Percentiles rank a stretch among this genome's conserved stretches.
Evolutionary conservation across 1,284 basidiomycete species (phyloP).

Genomic region (Pseudozyma sp.): DNA sequence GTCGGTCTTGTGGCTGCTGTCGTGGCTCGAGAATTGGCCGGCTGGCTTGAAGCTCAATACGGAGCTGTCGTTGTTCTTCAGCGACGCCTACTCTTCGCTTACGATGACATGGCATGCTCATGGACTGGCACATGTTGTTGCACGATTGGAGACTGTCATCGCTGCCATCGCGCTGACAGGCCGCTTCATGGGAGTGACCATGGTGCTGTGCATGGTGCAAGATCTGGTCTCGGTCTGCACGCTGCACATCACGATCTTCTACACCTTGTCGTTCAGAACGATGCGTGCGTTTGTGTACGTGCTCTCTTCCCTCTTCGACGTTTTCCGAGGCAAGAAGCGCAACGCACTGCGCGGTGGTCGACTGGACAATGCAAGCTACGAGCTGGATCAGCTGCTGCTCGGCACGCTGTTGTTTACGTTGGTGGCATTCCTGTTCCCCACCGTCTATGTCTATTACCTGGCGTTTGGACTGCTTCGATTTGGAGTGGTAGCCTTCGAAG

Average conservation of each 20-base stretch:
- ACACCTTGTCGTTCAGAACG: constrained; percentile 76
- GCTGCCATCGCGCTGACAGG: constrained; percentile 74
- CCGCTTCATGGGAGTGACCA: constrained; percentile 76
- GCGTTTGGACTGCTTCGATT: constrained; percentile 80
- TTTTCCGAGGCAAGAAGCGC: constrained; percentile 82
- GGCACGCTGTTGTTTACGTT: constrained; percentile 95
- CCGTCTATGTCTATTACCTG: constrained; percentile 84
- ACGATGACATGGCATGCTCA: constrained; percentile 28
- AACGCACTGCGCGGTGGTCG: constrained; percentile 77
- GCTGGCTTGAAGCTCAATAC: constrained; percentile 96
- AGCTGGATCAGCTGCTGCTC: constrained; percentile 90
- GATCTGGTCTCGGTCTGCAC: constrained; percentile 79
- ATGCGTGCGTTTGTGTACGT: constrained; percentile 77
- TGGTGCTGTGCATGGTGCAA: constrained; percentile 76
- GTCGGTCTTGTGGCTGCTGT: constrained; percentile 69
- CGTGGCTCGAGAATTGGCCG: constrained; percentile 95
- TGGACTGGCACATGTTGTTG: constrained; percentile 14
- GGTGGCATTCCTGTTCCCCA: constrained; percentile 89
- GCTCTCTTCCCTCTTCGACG: constrained; percentile 82
- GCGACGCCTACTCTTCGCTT: constrained; percentile 76
- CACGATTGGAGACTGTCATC: constrained; percentile 57
- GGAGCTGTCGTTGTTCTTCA: constrained; percentile 85
- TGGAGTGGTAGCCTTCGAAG: constrained; percentile 26
- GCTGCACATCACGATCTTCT: constrained; percentile 79
- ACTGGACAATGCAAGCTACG: constrained; percentile 88